A percentile compares a stretch with the other conserved stretches of the same genome.
Evolutionary conservation across 441 rosid genomes (phyloP).

Genomic region (Gossypium gossypioides): DNA sequence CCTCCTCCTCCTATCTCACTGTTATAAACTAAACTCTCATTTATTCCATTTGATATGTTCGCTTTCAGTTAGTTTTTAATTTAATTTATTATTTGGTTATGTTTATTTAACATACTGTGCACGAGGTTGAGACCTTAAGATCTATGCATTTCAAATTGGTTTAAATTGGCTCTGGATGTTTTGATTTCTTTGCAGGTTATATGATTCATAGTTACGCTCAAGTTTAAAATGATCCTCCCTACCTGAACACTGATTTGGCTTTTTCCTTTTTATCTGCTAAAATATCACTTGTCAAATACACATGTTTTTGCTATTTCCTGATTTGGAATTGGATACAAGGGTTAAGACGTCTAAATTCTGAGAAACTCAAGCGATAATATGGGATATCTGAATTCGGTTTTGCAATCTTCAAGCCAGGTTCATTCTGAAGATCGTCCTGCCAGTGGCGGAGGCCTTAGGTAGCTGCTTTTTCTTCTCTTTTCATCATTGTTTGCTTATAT

Average conservation of each 20-base stretch:
- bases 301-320: constrained; percentile 11
- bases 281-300: constrained; percentile 1
- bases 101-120: not conserved
- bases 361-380: constrained; percentile 24
- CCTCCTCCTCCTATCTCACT: not conserved
- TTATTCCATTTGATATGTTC: not conserved
- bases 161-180: not conserved
- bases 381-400: constrained; percentile 78
- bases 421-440: constrained; percentile 67
- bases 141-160: not conserved
- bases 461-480: not conserved
- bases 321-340: constrained; percentile 20
- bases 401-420: constrained; percentile 61
- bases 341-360: constrained; percentile 11
- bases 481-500: constrained; percentile 1
- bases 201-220: not conserved
- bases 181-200: not conserved
- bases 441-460: constrained; percentile 92
- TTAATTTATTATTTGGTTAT: not conserved
- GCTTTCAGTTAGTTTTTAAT: not conserved
- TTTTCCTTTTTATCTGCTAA: not conserved
- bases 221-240: not conserved
- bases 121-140: not conserved
- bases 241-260: not conserved
- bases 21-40: not conserved